Percentiles rank a stretch among this genome's conserved stretches.
Conservation (phyloP, 768 basidiomycete species). For the Trametopsis cervina region DNA sequence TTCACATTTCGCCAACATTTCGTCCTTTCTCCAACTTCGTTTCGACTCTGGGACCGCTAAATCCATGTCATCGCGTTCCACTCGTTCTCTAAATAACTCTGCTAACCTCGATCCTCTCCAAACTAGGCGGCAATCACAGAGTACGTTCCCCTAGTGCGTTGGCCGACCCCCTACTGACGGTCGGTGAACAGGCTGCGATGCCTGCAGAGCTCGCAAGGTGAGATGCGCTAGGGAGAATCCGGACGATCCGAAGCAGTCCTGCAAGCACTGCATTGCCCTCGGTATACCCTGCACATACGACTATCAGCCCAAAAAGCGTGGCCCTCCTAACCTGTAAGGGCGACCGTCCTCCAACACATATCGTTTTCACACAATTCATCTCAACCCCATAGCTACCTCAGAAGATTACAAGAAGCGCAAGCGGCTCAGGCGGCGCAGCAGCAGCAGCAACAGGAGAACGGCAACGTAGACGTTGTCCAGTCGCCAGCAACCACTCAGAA, state of each 20-base stretch:
- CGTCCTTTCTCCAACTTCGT: constrained; percentile 18
- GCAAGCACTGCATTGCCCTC: constrained; percentile 82
- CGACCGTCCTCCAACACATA: constrained; percentile 7
- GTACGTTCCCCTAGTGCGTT: constrained; percentile 35
- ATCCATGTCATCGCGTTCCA: constrained; percentile 16
- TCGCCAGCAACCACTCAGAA: constrained; percentile 33
- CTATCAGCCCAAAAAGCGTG: constrained; percentile 90
- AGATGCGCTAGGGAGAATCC: constrained; percentile 76
- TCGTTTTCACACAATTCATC: constrained; percentile 8
- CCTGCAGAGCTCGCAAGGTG: constrained; percentile 82
- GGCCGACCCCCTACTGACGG: constrained; percentile 18
- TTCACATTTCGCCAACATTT: constrained; percentile 25
- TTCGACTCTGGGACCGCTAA: constrained; percentile 7
- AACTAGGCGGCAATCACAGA: constrained; percentile 77
- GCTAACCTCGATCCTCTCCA: constrained; percentile 28
- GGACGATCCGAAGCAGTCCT: constrained; percentile 69
- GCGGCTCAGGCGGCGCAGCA: constrained; percentile 49
- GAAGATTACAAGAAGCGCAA: constrained; percentile 68
- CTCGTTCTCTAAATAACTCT: constrained; percentile 17
- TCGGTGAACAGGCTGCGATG: constrained; percentile 62
- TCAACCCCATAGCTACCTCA: constrained; percentile 50
- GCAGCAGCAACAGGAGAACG: constrained; percentile 32
- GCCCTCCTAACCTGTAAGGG: constrained; percentile 83
- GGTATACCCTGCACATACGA: constrained; percentile 85
- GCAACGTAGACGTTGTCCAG: constrained; percentile 23